Conservation (phyloP, 106 monocot genomes). For the Triglochin maritima region DNA sequence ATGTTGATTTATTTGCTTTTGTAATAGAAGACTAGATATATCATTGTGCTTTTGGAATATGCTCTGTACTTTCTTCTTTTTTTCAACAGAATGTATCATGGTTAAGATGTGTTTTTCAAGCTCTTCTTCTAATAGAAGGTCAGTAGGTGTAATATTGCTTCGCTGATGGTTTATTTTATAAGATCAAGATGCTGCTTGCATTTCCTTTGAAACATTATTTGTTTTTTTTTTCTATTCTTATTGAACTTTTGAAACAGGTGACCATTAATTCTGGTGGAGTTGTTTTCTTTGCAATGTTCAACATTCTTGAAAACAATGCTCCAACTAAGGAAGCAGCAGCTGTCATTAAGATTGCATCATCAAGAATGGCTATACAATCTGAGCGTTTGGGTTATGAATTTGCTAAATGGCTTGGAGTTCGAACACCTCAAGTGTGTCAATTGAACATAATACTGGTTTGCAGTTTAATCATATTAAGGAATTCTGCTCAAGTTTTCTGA, state of each 20-base stretch:
- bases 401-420: conserved; percentile 73
- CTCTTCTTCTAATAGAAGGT: too few relatives aligned
- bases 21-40: too few relatives aligned
- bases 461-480: background rate
- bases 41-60: too few relatives aligned
- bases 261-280: conserved; percentile 96
- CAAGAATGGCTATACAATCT: conserved; percentile 84
- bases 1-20: too few relatives aligned
- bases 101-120: too few relatives aligned
- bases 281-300: conserved; percentile 90
- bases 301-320: conserved; percentile 10
- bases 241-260: conserved; percentile 27
- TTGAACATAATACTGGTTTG: background rate
- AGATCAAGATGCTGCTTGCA: background rate
- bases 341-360: conserved; percentile 82
- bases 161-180: background rate
- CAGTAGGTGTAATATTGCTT: background rate
- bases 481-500: too few relatives aligned
- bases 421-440: conserved; percentile 58
- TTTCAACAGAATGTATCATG: too few relatives aligned
- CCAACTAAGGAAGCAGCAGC: conserved; percentile 41
- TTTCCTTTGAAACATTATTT: too few relatives aligned
- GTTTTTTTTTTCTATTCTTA: background rate
- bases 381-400: conserved; percentile 94
- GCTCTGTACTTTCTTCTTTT: too few relatives aligned